Evolutionary conservation across 2,329 filamentous ascomycete species (phyloP).

Genomic region (Bisporella sp.): DNA sequence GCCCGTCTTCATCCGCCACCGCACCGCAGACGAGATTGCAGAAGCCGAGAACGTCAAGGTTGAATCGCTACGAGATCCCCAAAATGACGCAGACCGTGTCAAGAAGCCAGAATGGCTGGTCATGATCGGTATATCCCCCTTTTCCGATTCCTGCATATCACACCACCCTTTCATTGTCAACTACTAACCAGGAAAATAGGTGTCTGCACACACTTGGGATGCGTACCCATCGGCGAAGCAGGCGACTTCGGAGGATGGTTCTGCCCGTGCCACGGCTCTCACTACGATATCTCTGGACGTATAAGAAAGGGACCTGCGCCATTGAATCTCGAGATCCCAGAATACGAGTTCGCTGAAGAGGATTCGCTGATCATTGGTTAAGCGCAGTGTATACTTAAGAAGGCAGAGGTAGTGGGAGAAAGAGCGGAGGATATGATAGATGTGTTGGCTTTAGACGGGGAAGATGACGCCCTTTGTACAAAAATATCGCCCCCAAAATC

Average conservation of each 20-base stretch:
- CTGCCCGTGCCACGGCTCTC: slow-evolving; percentile 99
- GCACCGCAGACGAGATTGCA: slow-evolving; percentile 85
- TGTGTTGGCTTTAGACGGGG: slow-evolving; percentile 26
- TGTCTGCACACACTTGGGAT: slow-evolving; percentile 98
- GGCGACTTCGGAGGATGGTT: slow-evolving; percentile 99
- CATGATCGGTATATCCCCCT: slow-evolving; percentile 70
- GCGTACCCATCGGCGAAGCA: slow-evolving; percentile 97
- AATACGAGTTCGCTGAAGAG: slow-evolving; percentile 89
- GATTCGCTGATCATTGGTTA: slow-evolving; percentile 90
- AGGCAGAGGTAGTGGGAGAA: neutral
- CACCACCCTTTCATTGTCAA: neutral
- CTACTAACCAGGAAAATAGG: slow-evolving; percentile 42
- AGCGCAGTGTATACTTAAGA: slow-evolving; percentile 18
- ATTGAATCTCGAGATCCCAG: slow-evolving; percentile 91
- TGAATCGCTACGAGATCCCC: slow-evolving; percentile 79
- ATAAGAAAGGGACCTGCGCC: slow-evolving; percentile 96
- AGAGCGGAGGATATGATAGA: slow-evolving; percentile 39
- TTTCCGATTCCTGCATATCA: neutral
- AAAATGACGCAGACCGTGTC: slow-evolving; percentile 85
- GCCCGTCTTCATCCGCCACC: slow-evolving; percentile 99
- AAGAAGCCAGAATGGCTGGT: slow-evolving; percentile 98
- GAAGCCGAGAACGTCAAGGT: slow-evolving; percentile 88
- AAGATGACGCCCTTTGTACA: slow-evolving; percentile 29
- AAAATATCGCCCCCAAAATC: slow-evolving; percentile 19
- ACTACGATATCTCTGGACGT: slow-evolving; percentile 99